Evolutionary conservation across 73 alveolate species (phyloP).

Genomic region (Paramecium tetraurelia): DNA sequence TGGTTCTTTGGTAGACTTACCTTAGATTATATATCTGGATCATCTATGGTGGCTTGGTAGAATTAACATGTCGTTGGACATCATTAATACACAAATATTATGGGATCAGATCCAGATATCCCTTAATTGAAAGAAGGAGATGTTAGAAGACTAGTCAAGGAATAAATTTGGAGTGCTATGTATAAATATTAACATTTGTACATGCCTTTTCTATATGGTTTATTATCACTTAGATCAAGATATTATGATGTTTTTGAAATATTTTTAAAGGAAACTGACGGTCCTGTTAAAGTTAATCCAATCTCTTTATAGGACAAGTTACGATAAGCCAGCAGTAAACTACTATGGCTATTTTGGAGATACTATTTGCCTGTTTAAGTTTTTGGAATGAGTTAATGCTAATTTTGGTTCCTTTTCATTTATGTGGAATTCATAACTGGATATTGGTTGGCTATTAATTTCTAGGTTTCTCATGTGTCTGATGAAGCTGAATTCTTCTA

Average conservation of each 20-base stretch:
- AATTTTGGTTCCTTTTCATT: neutral
- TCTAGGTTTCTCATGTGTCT: constrained; percentile 33
- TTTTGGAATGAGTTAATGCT: neutral
- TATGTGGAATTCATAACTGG: constrained; percentile 24
- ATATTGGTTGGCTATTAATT: constrained; percentile 43
- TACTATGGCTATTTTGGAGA: constrained; percentile 50
- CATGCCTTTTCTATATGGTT: constrained; percentile 34
- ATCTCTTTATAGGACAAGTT: constrained; percentile 27
- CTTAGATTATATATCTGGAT: constrained; percentile 38
- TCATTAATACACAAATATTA: constrained; percentile 29
- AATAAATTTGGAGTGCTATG: neutral
- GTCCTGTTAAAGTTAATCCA: constrained; percentile 46
- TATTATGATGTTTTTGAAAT: constrained; percentile 49
- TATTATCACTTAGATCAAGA: constrained; percentile 32
- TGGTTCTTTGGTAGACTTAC: constrained; percentile 47
- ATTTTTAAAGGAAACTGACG: constrained; percentile 30
- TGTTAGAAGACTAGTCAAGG: constrained; percentile 26
- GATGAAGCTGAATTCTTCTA: constrained; percentile 51
- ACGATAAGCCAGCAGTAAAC: constrained; percentile 34
- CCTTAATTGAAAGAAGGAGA: constrained; percentile 45
- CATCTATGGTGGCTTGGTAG: constrained; percentile 44
- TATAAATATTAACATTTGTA: constrained; percentile 18
- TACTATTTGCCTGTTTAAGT: neutral
- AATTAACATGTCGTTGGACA: constrained; percentile 48
- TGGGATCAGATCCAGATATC: constrained; percentile 54